phyloP scores from a whole-genome alignment of 768 basidiomycete genomes.

The Daedalea quercina region DNA sequence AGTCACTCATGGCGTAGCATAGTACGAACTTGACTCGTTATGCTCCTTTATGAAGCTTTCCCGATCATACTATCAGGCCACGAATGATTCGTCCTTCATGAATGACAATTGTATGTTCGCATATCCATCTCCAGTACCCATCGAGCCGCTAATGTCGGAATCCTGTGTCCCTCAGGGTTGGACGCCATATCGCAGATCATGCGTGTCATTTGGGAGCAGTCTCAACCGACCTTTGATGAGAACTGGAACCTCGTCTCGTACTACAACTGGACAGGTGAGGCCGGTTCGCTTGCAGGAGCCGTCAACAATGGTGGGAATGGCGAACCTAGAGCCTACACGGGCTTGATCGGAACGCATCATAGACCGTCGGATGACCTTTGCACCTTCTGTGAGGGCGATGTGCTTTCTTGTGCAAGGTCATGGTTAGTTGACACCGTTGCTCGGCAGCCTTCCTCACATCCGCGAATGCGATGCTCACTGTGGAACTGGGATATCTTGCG shows the following conservation, averaged over 20 bases:
- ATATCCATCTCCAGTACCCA: neutral
- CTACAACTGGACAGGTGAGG: constrained; percentile 77
- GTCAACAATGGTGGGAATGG: constrained; percentile 67
- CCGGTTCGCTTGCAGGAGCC: constrained; percentile 53
- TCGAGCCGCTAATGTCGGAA: neutral
- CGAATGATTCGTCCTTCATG: constrained; percentile 66
- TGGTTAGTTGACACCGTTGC: neutral
- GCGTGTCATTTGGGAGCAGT: constrained; percentile 71
- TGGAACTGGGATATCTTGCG: constrained; percentile 59
- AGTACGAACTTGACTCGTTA: constrained; percentile 79
- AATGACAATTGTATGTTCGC: constrained; percentile 53
- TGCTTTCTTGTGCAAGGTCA: neutral
- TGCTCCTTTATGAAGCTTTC: constrained; percentile 78
- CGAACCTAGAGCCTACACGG: constrained; percentile 70
- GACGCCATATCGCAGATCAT: constrained; percentile 66
- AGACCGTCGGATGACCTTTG: constrained; percentile 73
- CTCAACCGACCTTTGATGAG: constrained; percentile 61
- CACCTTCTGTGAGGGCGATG: constrained; percentile 42
- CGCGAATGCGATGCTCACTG: constrained; percentile 79
- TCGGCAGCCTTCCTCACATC: constrained; percentile 63
- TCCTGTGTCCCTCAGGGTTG: constrained; percentile 41
- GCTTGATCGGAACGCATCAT: constrained; percentile 71
- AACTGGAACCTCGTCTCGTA: constrained; percentile 71
- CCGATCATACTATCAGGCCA: constrained; percentile 63
- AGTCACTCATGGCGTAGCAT: neutral